Base-by-base conservation (phyloP, 2,329 filamentous ascomycete genomes). In the Penicillium sp. region DNA sequence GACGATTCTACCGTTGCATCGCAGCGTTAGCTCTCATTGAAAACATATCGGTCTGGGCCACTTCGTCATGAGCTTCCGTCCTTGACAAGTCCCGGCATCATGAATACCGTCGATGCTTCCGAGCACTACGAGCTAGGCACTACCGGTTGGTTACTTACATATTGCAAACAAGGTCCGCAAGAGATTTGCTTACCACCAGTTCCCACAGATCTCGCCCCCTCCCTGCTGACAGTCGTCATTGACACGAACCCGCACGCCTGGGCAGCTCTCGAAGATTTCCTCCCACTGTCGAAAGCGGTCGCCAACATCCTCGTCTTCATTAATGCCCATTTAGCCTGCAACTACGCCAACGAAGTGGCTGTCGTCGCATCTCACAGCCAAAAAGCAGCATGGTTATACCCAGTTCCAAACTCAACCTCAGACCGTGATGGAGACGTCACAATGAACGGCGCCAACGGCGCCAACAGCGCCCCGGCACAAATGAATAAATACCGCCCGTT, bases 161-260 rank as follows among this genome's bases (percentile, higher is more conserved):
- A 12, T 28, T 28, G 34, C 26, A 34, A 18, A 31, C 31, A 8
- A 16, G 23, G 4, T 52, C 63, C 21, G 47, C 47, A 39, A 28
- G 12, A 4, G 49, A 26, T 38, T 26, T 10, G 3, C 38, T 45
- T 42, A 36, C 42, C 41, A 49, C 49, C 21, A 44, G 33, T 47
- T 15, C 44, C 8, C 10, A 29, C 58, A 81, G 82, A 79, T 52
- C 78, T 81, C 36, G 76, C 83, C 10, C 90, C 94, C 0, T 95
- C 93, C 13, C 85, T 99, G 33, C 85, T 96, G 47, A 88, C 90
- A 62, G 86, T 99, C 65, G 81, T 99, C 66, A 83, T 99, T 76
- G 94, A 99, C 77, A 96, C 93, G 24, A 99, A 99, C 70, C 94
- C 94, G 2, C 88, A 92, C 64, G 92, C 94, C 64, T 96, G 94